Evolutionary conservation across 495 filamentous ascomycete species (phyloP), one percentile per base, ranked within the genome.

Genomic region (Podospora tetraspora): DNA sequence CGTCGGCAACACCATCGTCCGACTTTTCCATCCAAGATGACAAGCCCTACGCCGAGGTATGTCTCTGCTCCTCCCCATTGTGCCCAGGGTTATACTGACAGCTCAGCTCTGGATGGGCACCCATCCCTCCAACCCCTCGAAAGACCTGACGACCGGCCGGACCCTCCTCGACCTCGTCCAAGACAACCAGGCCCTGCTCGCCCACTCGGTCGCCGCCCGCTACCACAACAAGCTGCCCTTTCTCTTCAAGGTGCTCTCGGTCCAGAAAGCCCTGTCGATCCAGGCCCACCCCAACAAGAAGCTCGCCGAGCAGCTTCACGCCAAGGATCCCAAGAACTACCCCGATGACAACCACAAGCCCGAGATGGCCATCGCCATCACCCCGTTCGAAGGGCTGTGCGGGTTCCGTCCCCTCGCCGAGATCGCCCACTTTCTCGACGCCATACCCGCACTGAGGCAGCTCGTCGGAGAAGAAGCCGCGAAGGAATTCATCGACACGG

Each of bases 281-380:
- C 95, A 99, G 78, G 95, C 95, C 29, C 95, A 98, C 72, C 95
- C 95, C 61, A 97, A 99, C 81, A 99, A 99, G 86, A 95, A 93
- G 77, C 88, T 98, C 37, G 95, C 95, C 29, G 94, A 96, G 80
- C 80, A 91, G 75, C 83, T 99, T 25, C 95, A 97, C 79, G 85
- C 86, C 25, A 85, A 85, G 69, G 95, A 99, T 73, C 86, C 92
- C 21, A 92, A 91, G 82, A 96, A 99, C 84, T 99, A 99, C 74
- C 94, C 94, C 67, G 94, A 99, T 84, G 94, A 97, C 81, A 99
- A 99, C 79, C 95, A 99, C 83, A 99, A 99, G 79, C 95, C 95
- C 59, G 95, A 99, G 79, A 99, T 99, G 95, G 91, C 94, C 65
- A 97, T 99, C 74, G 95, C 95, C 64, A 88, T 99, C 75, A 97